Conservation (phyloP, 2,329 filamentous ascomycete genomes). For the Teratosphaeria nubilosa region DNA sequence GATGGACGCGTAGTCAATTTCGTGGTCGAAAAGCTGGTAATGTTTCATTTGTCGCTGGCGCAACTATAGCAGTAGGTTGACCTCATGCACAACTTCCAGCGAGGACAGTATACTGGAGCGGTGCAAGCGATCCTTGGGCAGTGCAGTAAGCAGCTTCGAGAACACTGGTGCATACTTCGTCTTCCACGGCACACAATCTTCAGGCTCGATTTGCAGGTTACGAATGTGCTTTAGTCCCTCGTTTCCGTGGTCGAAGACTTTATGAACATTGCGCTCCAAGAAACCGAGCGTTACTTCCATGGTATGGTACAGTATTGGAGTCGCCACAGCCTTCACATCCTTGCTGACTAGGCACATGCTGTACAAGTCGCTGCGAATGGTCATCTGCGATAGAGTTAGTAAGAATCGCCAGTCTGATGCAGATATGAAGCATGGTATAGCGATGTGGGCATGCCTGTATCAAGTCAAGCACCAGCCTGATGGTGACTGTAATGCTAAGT, state of each 20-base stretch:
- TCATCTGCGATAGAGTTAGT: background rate
- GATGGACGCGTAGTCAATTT: background rate
- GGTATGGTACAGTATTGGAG: background rate
- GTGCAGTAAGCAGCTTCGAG: background rate
- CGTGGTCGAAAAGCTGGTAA: background rate
- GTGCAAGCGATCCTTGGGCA: background rate
- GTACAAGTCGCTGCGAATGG: background rate
- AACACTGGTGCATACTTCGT: background rate
- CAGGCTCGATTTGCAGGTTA: background rate
- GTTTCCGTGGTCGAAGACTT: background rate
- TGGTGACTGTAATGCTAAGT: background rate
- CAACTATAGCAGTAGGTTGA: background rate
- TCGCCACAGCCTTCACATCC: background rate
- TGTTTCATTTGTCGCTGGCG: background rate
- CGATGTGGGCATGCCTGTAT: too few species aligned
- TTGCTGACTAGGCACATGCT: background rate
- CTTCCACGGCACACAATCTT: background rate
- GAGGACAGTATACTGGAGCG: background rate
- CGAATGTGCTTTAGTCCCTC: background rate
- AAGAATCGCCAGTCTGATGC: background rate
- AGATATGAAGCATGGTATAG: too few species aligned
- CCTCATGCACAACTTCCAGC: background rate
- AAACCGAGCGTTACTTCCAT: background rate
- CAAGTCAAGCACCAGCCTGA: too few species aligned
- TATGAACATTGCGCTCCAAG: background rate